Evolutionary conservation across 495 filamentous ascomycete genomes (phyloP), one percentile per base, ranked within the genome.

Genomic region (Acidiella bohemica): DNA sequence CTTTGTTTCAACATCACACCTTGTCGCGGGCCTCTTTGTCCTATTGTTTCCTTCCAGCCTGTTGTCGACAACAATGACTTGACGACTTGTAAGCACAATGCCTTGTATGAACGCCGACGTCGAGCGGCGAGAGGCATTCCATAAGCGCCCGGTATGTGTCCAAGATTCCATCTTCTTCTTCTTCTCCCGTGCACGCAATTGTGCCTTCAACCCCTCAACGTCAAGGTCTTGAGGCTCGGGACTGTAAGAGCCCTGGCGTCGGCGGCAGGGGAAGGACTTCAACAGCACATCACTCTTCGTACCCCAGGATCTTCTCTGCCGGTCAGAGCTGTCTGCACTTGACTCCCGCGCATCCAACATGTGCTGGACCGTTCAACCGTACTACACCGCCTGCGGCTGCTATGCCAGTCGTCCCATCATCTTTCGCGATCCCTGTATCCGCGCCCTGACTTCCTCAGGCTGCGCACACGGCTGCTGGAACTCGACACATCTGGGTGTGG

Each of bases 351-450:
- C n/a, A 3, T 7, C 34, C 37, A 30, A 3, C 3, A 46, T 46
- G 44, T 46, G 44, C 44, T 22, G 25, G 19, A 46, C n/a, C 14
- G 10, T 16, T 21, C 40, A 36, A 11, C 37, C 27, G 20, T 46
- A 41, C 44, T 28, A 35, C 24, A 16, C 37, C n/a, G 3, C 11
- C 37, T 46, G 44, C 29, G 14, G 16, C 28, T 31, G 25, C 44
- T 46, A 19, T 14, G 34, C 26, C 27, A 32, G n/a, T n/a, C n/a
- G 30, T 28, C 9, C 36, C 5, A 21, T 8, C 1, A 17, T 46
- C 13, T 6, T 14, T 11, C 30, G 28, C 32, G 41, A 37, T 6
- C 35, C 19, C 28, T 46, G 44, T 33, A 41, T 46, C 17, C 44
- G 44, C 18, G 44, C 44, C 7, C 26, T 28, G 2, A 32, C 44